Base-by-base conservation (phyloP, 176 grass and related monocot genomes). In the Ampelocalamus luodianensis region DNA sequence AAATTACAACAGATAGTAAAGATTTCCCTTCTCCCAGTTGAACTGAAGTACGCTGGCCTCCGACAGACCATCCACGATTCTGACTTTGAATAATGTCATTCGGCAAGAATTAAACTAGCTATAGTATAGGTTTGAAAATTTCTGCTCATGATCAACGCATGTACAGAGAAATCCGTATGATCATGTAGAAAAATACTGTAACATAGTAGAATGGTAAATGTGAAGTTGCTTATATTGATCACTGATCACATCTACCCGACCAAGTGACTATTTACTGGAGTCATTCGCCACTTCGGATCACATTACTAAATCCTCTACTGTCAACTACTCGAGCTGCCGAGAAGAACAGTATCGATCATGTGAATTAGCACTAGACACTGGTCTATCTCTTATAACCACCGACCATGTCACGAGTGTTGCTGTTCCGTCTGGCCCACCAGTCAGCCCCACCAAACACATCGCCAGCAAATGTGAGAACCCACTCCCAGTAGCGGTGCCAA, bases 391-490 rank as follows among this genome's bases (percentile, higher is more conserved):
- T 1, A 10, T 3, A 15, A 29, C 22, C 10, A 65, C 7, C 61
- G 20, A 51, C 34, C 26, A 51, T 3, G 8, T 3, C 48, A 26
- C 6, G 53, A 2, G 53, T 14, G 53, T n/a, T 4, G 34, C 3
- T 43, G 1, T 15, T 4, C 1, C 29, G 8, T 16, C 26, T 51
- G 18, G 6, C 51, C 72, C 79, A 39, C 20, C 22, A 16, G 54
- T 64, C 43, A 78, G 11, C 10, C 10, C 6, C 34, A 55, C 54
- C 10, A 40, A 68, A 50, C 82, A 80, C 51, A 16, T 48, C 10
- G 4, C 68, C 87, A 69, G 49, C 32, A 43, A 75, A 81, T 44
- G 69, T 40, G 69, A 51, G 77, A 81, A 80, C 49, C 68, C 65
- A 8, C 34, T 65, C 45, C 44, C 4, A 39, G 38, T 5, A 0